These are phyloP conservation scores for Orychophragmus violaceus DNA, from an alignment of 345 rosid species.

Conservation along the genomic window DNA sequence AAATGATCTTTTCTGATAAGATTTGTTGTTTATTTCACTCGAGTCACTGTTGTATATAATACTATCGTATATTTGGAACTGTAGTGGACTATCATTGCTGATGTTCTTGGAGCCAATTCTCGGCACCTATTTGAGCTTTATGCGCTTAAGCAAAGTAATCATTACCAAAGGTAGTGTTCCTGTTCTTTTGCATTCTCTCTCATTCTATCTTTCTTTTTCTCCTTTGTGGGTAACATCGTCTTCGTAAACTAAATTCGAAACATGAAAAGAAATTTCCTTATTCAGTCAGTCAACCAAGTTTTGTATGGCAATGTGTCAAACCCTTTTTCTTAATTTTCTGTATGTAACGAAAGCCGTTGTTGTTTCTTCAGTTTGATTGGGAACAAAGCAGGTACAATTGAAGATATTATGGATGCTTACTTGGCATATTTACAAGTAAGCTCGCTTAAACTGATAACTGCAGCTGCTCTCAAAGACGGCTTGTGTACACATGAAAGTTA, in stretches of 20 bases:
- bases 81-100: slow-evolving; percentile 78
- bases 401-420: slow-evolving; percentile 89
- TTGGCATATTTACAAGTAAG: slow-evolving; percentile 80
- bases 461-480: background rate
- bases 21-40: background rate
- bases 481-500: background rate
- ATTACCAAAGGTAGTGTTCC: slow-evolving; percentile 57
- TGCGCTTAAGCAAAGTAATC: slow-evolving; percentile 78
- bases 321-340: no score
- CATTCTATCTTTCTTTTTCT: background rate
- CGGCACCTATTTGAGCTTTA: slow-evolving; percentile 95
- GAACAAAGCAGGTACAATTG: slow-evolving; percentile 58
- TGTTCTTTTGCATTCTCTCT: background rate
- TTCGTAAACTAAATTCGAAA: no score
- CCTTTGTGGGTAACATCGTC: background rate
- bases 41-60: background rate
- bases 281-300: background rate
- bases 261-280: background rate
- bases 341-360: no score
- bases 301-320: background rate
- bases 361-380: slow-evolving; percentile 55
- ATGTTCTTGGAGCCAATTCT: slow-evolving; percentile 85
- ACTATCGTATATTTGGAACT: slow-evolving; percentile 19
- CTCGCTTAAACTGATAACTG: slow-evolving; percentile 7
- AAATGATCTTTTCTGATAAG: background rate